Conservation (phyloP, 1,284 basidiomycete genomes). For the Leccinum solheimii region DNA sequence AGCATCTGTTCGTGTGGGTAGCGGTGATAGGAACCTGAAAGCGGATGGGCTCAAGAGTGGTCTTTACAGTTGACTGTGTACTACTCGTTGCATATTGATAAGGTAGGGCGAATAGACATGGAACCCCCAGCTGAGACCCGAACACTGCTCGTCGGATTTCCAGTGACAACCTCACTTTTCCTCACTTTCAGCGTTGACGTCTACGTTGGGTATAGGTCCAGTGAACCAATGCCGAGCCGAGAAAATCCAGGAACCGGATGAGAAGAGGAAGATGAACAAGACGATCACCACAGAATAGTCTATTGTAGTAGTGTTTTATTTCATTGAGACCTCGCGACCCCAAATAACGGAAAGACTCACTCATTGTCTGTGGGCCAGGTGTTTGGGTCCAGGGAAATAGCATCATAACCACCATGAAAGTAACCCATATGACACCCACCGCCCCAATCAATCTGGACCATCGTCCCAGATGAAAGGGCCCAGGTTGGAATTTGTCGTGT, state of each 20-base stretch:
- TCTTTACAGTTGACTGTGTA: too few species aligned
- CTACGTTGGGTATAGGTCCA: conserved; percentile 47
- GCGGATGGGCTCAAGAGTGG: too few species aligned
- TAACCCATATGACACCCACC: conserved; percentile 58
- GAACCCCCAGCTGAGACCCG: too few species aligned
- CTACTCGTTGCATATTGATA: too few species aligned
- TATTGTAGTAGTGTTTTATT: conserved; percentile 25
- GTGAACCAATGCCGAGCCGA: conserved; percentile 69
- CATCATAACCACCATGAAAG: conserved; percentile 58
- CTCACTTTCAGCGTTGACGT: background rate
- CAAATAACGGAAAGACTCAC: conserved; percentile 30
- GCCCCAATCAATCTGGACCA: conserved; percentile 58
- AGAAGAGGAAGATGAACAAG: conserved; percentile 60
- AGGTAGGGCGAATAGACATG: too few species aligned
- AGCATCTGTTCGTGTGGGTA: too few species aligned
- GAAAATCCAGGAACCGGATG: conserved; percentile 57
- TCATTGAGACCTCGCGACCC: background rate
- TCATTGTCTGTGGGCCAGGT: conserved; percentile 50
- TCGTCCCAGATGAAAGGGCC: conserved; percentile 56
- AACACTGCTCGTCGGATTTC: too few species aligned
- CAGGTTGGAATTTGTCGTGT: conserved; percentile 50
- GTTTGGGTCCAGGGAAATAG: conserved; percentile 52
- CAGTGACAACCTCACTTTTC: background rate
- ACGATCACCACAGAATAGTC: conserved; percentile 66
- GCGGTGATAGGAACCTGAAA: too few species aligned